A percentile compares a stretch with the other conserved stretches of the same genome.
Conservation (phyloP, 169 alveolate genomes). For the Amoebophrya sp. region DNA sequence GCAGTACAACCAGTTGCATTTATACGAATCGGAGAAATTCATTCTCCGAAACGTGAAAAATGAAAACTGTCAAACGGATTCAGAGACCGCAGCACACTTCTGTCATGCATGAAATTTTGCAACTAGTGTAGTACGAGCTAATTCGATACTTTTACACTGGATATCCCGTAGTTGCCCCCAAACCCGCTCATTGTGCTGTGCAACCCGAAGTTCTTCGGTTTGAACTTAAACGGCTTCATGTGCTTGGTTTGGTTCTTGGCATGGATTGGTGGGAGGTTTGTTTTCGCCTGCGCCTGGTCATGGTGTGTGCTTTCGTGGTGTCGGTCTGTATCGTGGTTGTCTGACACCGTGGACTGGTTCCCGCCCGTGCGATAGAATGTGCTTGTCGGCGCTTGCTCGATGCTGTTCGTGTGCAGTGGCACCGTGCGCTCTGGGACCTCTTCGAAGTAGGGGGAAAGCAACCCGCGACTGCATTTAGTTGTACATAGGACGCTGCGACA, state of each 20-base stretch:
- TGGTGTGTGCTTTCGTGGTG: no score
- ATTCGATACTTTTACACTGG: no score
- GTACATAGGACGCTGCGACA: no score
- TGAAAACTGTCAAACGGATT: no score
- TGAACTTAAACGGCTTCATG: not conserved
- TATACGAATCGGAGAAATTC: no score
- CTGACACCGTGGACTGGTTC: not conserved
- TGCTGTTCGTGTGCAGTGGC: not conserved
- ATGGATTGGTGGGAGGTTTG: not conserved
- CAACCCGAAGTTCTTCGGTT: not conserved
- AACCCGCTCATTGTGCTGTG: not conserved
- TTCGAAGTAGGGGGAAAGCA: not conserved
- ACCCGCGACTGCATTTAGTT: no score
- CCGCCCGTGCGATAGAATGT: constrained; percentile 21
- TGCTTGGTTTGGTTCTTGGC: not conserved
- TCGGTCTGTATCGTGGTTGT: no score
- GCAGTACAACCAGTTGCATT: no score
- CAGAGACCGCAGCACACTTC: no score
- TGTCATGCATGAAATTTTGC: no score
- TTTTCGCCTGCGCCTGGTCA: not conserved
- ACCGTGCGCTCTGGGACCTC: not conserved
- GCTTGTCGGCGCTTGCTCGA: not conserved
- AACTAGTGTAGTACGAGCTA: no score
- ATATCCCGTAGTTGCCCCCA: not conserved
- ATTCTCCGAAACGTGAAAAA: no score